Evolutionary conservation across 768 basidiomycete genomes (phyloP).

Genomic region (Calocera viscosa): DNA sequence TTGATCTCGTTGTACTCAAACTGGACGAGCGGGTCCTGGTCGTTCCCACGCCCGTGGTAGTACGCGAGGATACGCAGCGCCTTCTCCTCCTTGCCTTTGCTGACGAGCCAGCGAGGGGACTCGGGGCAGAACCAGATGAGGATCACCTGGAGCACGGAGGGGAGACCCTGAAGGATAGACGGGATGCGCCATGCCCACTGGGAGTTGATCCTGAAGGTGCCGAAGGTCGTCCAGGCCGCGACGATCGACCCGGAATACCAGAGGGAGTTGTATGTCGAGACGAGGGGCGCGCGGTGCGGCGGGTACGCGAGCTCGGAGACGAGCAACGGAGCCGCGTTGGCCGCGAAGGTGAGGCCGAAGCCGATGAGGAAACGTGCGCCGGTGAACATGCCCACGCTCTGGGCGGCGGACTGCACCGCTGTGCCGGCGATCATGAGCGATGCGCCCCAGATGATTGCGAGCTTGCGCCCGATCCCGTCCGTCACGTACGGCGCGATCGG

Average conservation of each 20-base stretch:
- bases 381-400: constrained; percentile 41
- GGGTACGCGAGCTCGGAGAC: constrained; percentile 59
- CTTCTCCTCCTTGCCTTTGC: constrained; percentile 40
- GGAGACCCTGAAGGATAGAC: constrained; percentile 46
- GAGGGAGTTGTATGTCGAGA: constrained; percentile 43
- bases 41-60: constrained; percentile 56
- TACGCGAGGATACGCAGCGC: constrained; percentile 52
- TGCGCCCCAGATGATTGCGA: constrained; percentile 47
- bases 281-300: constrained; percentile 35
- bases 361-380: constrained; percentile 47
- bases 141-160: constrained; percentile 43
- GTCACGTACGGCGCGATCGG: constrained; percentile 51
- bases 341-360: constrained; percentile 47
- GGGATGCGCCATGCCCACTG: constrained; percentile 50
- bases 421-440: constrained; percentile 54
- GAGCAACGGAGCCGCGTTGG: constrained; percentile 37
- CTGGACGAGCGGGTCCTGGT: constrained; percentile 46
- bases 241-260: constrained; percentile 67
- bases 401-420: constrained; percentile 40
- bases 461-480: constrained; percentile 50
- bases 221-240: constrained; percentile 37
- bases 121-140: constrained; percentile 53
- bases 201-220: constrained; percentile 27
- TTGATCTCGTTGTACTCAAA: constrained; percentile 68
- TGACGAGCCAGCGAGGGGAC: constrained; percentile 53